phyloP scores from a whole-genome alignment of 2,329 filamentous ascomycete genomes.

The Penicillium sp. region DNA sequence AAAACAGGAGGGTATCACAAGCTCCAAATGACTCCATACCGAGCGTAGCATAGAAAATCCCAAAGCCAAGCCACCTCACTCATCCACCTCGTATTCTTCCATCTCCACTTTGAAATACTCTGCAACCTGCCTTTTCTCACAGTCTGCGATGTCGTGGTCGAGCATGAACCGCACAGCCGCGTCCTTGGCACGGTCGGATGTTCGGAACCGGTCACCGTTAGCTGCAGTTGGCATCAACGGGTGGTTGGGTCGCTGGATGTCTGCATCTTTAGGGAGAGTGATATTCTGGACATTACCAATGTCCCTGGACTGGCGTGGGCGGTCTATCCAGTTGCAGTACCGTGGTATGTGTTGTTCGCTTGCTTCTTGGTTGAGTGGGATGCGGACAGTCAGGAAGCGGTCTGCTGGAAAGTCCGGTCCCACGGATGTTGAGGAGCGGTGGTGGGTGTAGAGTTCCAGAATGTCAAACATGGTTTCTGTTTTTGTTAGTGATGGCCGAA shows the following conservation, averaged over 20 bases:
- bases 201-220: slow-evolving; percentile 42
- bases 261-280: slow-evolving; percentile 12
- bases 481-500: slow-evolving; percentile 1
- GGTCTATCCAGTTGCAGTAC: slow-evolving; percentile 53
- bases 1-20: not conserved
- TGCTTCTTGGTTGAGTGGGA: slow-evolving; percentile 76
- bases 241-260: slow-evolving; percentile 16
- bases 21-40: not conserved
- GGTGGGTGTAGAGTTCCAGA: slow-evolving; percentile 85
- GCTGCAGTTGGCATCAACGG: slow-evolving; percentile 46
- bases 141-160: slow-evolving; percentile 66
- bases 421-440: slow-evolving; percentile 67
- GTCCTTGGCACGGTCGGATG: slow-evolving; percentile 50
- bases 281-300: slow-evolving; percentile 7
- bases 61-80: slow-evolving; percentile 14
- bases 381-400: slow-evolving; percentile 78
- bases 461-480: slow-evolving; percentile 81
- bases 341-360: slow-evolving; percentile 58
- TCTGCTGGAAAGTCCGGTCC: slow-evolving; percentile 68
- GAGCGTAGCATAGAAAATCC: not conserved
- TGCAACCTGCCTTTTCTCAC: slow-evolving; percentile 63
- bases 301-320: slow-evolving; percentile 19
- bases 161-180: slow-evolving; percentile 88
- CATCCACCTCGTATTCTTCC: slow-evolving; percentile 55
- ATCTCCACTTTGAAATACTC: slow-evolving; percentile 70